Percentiles rank a stretch among this genome's conserved stretches.
phyloP scores from a whole-genome alignment of 331 rosid species.

The Malus hybrid region DNA sequence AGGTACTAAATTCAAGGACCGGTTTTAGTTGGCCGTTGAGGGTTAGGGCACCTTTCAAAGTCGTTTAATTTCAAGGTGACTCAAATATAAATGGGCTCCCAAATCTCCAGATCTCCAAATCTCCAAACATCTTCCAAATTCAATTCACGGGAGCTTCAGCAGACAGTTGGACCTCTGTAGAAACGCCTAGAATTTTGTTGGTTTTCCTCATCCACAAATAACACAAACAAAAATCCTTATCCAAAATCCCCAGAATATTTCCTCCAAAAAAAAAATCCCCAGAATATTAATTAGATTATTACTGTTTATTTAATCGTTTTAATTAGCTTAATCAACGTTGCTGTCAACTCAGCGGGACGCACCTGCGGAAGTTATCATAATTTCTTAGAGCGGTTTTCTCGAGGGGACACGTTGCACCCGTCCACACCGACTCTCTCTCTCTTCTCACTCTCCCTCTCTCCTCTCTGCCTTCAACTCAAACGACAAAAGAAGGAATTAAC shows the following conservation, averaged over 20 bases:
- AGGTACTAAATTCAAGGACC: background rate
- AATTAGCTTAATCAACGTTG: too few relatives aligned
- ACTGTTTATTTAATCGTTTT: too few relatives aligned
- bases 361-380: background rate
- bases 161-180: background rate
- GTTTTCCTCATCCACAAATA: background rate
- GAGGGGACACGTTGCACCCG: conserved; percentile 24
- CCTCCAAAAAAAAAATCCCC: too few relatives aligned
- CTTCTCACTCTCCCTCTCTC: background rate
- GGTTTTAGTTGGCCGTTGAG: conserved; percentile 7
- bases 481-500: background rate
- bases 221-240: background rate
- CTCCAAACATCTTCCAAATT: too few relatives aligned
- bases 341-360: background rate
- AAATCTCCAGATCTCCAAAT: too few relatives aligned
- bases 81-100: background rate
- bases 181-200: conserved; percentile 1
- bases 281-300: too few relatives aligned
- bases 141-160: too few relatives aligned
- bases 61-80: background rate
- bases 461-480: background rate
- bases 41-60: conserved; percentile 3
- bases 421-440: background rate
- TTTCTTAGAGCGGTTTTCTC: background rate
- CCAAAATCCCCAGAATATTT: background rate